phyloP scores from a whole-genome alignment of 2,329 filamentous ascomycete species.

The Pestalotiopsis sp. region DNA sequence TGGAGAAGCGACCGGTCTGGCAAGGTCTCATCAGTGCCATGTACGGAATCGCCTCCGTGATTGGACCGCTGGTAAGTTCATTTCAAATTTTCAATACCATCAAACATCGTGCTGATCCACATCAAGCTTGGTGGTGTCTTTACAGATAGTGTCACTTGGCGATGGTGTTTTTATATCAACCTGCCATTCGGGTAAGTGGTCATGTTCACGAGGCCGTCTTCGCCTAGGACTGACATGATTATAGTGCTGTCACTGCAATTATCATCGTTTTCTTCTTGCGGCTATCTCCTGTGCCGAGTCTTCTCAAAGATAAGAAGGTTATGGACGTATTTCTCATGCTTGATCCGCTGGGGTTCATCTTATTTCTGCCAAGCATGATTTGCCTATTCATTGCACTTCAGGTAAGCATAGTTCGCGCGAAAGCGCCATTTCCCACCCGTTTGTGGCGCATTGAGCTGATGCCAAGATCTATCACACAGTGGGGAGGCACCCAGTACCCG shows the following conservation, averaged over 20 bases:
- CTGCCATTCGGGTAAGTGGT: background rate
- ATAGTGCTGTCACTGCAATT: background rate
- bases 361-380: background rate
- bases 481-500: background rate
- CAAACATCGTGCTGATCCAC: background rate
- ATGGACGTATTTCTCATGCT: background rate
- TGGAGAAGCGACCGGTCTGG: background rate
- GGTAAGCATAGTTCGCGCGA: background rate
- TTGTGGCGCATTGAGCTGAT: background rate
- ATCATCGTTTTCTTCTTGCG: background rate
- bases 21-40: background rate
- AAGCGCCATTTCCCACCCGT: background rate
- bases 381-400: background rate
- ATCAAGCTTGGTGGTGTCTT: background rate
- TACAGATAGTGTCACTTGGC: background rate
- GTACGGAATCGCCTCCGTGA: background rate
- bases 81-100: background rate
- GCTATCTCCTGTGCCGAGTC: background rate
- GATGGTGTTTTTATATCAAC: background rate
- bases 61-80: background rate
- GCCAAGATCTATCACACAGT: background rate
- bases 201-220: background rate
- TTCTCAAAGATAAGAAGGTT: background rate
- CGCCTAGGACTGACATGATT: background rate
- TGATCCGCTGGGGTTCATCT: background rate